Base-by-base conservation (phyloP, 2,329 filamentous ascomycete species). In the Camillea tinctor region DNA sequence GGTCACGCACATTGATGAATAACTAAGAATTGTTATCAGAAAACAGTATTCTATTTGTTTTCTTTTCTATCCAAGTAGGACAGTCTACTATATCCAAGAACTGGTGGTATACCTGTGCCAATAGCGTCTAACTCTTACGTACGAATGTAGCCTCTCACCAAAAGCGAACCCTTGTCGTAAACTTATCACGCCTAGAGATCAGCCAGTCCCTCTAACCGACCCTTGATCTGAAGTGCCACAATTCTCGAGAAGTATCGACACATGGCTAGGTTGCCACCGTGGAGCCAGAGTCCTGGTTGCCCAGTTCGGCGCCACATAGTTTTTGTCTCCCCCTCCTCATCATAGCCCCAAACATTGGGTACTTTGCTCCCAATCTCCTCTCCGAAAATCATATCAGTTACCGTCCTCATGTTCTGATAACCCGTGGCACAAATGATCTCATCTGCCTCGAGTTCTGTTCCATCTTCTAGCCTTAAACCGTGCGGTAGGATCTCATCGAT, bases 331-430 rank as follows among this genome's bases (percentile, higher is more conserved):
- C 82, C 82, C 62, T 84, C 81, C 0, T 71, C 66, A 50, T 88
- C 84, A 59, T 88, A 78, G 0, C 86, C 86, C 85, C 87, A 89
- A 17, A 88, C 81, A 64, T 87, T 84, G 1, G 76, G 76, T 4
- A 87, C 80, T 23, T 79, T 77, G 55, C 85, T 82, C 0, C 85
- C 87, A 9, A 90, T 77, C 19, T 81, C 78, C 26, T 87, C 80
- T 0, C 88, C 89, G 57, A 91, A 80, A 20, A 89, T 82, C 30
- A 79, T 77, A n/a, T 84, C 75, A 1, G 87, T 84, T 20, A 84
- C 83, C 0, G 84, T 86, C 11, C 80, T 78, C 88, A 91, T 92
- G 68, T 89, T 90, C 62, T 87, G 81, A 65, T 88, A 76, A 3
- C 81, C 83, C 1, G 83, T 85, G 4, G 82, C 82, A 56, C 84